Evolutionary conservation across 2,329 filamentous ascomycete species (phyloP), one percentile per base, ranked within the genome.

Genomic region (Albifimbria verrucaria): DNA sequence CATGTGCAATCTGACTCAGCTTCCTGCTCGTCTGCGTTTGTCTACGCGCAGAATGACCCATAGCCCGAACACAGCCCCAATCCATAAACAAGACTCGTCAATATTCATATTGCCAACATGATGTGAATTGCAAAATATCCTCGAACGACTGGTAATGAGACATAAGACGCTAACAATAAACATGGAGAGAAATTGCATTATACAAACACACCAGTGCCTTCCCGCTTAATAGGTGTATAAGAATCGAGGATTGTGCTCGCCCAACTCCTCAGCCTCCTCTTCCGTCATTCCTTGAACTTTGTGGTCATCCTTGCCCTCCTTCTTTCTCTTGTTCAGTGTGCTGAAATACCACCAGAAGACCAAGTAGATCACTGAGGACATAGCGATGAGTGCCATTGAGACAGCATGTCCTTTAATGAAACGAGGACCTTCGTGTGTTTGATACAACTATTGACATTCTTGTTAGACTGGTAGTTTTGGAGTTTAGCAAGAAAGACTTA

Each of bases 331-430:
- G 48, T 80, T 80, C 53, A 72, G 60, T 7, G 51, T 55, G 15
- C 59, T 59, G 53, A 68, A 66, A 24, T 53, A 67, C 3, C 52
- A 54, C 64, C 64, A 68, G 15, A 75, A 65, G 0, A 68, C 65
- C 15, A 67, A 50, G 52, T 78, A 80, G 3, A 79, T 64, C 2
- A 74, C 24, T 0, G 69, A 69, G 1, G 76, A 73, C 55, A 79
- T 72, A 2, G 68, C 75, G 0, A 79, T 73, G 57, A 81, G 63
- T 0, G 67, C 68, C 54, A 81, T 67, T 0, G 77, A 79, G 17
- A 80, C 70, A 1, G 77, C 77, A 57, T 81, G 77, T 1, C 79
- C 78, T 41, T 71, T 72, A 42, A 78, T 64, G 54, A 75, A 81
- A 1, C 74, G 71, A 0, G 76, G 77, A 0, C 67, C 73, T 39